Conservation (phyloP, 768 basidiomycete species). For the Lactarius pseudohatsudake region DNA sequence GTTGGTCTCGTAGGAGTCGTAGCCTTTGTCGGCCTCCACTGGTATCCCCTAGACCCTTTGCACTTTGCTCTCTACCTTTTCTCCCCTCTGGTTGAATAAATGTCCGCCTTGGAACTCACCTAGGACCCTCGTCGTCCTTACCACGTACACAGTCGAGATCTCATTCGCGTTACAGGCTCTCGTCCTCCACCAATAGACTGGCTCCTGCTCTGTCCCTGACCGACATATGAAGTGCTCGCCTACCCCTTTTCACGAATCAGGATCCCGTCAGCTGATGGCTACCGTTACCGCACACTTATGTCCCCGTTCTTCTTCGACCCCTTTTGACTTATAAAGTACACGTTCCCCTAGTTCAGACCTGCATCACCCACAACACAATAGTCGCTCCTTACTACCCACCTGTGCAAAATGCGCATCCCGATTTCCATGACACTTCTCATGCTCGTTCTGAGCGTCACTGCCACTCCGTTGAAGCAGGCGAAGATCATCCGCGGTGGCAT, state of each 20-base stretch:
- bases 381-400: conserved; percentile 1
- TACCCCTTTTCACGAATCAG: not conserved
- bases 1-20: not conserved
- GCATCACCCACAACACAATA: not conserved
- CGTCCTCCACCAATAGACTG: not conserved
- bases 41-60: not conserved
- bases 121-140: not conserved
- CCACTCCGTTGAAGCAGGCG: conserved; percentile 33
- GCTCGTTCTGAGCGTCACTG: conserved; percentile 16
- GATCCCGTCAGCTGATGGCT: not conserved
- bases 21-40: not conserved
- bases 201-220: not conserved
- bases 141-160: not conserved
- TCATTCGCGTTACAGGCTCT: too few relatives aligned
- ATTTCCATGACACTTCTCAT: conserved; percentile 9
- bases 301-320: not conserved
- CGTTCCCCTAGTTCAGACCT: not conserved
- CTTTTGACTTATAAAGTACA: conserved; percentile 7
- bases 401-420: conserved; percentile 6
- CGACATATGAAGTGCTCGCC: not conserved
- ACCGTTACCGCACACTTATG: conserved; percentile 5
- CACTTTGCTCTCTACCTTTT: not conserved
- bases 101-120: not conserved
- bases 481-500: conserved; percentile 32
- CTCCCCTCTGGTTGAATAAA: not conserved